These are phyloP conservation scores for Rhazya stricta DNA, from an alignment of 257 asterid genomes.

Conservation along the genomic window DNA sequence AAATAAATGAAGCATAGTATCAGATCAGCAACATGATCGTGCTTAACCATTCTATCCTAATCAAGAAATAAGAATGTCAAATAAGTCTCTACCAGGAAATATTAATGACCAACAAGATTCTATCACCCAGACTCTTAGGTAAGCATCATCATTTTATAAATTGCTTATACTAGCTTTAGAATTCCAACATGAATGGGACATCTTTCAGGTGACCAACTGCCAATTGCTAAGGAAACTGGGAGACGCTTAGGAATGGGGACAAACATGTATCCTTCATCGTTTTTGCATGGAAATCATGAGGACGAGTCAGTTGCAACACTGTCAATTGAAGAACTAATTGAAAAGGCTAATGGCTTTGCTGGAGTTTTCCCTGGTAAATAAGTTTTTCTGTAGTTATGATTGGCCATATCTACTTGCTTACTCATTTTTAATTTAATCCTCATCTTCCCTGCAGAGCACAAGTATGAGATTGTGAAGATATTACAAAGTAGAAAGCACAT, in stretches of 20 bases:
- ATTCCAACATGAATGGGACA: not conserved
- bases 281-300: slow-evolving; percentile 49
- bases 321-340: slow-evolving; percentile 57
- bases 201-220: slow-evolving; percentile 51
- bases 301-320: slow-evolving; percentile 39
- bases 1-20: not conserved
- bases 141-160: not conserved
- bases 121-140: not conserved
- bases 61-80: not conserved
- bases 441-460: slow-evolving; percentile 42
- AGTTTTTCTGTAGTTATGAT: not conserved
- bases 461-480: slow-evolving; percentile 61
- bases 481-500: slow-evolving; percentile 53
- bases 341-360: slow-evolving; percentile 64
- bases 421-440: not conserved
- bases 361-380: slow-evolving; percentile 60
- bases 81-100: not conserved
- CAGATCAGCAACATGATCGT: not conserved
- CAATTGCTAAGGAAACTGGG: slow-evolving; percentile 60
- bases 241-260: slow-evolving; percentile 66
- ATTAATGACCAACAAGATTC: not conserved
- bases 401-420: not conserved
- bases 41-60: not conserved
- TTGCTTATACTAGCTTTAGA: not conserved
- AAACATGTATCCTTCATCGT: slow-evolving; percentile 63